Evolutionary conservation across 768 basidiomycete species (phyloP).

Genomic region (Neoboletus subvelutipes): DNA sequence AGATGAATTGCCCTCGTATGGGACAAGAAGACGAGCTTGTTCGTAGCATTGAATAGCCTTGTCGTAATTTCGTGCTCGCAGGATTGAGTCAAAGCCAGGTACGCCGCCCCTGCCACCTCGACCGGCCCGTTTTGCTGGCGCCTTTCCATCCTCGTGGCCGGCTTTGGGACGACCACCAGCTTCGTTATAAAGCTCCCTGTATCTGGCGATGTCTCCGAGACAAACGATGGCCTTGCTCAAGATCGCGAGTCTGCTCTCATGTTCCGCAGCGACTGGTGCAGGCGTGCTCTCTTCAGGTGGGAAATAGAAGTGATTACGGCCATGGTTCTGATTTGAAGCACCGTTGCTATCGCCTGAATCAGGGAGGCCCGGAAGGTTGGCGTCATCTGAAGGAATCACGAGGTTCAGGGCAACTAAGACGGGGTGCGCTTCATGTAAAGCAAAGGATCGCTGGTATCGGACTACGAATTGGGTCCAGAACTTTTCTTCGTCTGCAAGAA

Average conservation of each 20-base stretch:
- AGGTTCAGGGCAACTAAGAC: slow-evolving; percentile 61
- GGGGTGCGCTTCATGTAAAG: slow-evolving; percentile 60
- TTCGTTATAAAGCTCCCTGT: slow-evolving; percentile 88
- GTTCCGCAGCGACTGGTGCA: slow-evolving; percentile 34
- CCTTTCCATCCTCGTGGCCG: slow-evolving; percentile 60
- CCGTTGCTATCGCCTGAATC: slow-evolving; percentile 24
- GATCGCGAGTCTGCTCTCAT: slow-evolving; percentile 65
- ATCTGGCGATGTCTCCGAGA: slow-evolving; percentile 92
- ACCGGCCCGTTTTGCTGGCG: slow-evolving; percentile 37
- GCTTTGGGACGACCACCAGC: slow-evolving; percentile 60
- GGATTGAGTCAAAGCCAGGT: slow-evolving; percentile 41
- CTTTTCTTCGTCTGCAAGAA: slow-evolving; percentile 85
- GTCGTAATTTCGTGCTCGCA: slow-evolving; percentile 66
- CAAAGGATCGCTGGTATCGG: slow-evolving; percentile 71
- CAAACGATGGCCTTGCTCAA: slow-evolving; percentile 88
- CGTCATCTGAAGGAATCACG: slow-evolving; percentile 40
- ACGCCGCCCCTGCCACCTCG: slow-evolving; percentile 51
- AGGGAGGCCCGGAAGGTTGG: slow-evolving; percentile 23
- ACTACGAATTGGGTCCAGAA: slow-evolving; percentile 85
- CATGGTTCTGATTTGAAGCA: slow-evolving; percentile 29
- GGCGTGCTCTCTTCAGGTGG: slow-evolving; percentile 55
- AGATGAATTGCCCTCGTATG: slow-evolving; percentile 89
- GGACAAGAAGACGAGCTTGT: slow-evolving; percentile 77
- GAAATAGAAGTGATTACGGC: slow-evolving; percentile 63
- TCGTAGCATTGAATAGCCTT: slow-evolving; percentile 82